phyloP scores from a whole-genome alignment of 176 grass and related monocot genomes.

The Melocanna baccifera region DNA sequence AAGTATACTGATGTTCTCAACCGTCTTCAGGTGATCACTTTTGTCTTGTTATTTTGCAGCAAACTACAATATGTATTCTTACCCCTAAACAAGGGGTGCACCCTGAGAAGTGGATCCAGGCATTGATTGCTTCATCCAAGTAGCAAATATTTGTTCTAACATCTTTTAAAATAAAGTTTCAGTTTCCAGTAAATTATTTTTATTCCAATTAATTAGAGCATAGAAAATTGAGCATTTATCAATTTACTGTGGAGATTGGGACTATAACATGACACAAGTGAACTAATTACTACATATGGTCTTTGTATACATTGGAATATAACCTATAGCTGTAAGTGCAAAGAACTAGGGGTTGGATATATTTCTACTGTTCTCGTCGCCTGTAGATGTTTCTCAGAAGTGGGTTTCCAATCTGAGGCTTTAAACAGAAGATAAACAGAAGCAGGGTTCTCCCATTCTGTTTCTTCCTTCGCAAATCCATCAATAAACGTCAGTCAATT shows the following conservation, averaged over 20 bases:
- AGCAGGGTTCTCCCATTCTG: neutral
- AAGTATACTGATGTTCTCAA: conserved; percentile 91
- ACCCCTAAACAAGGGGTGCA: no score
- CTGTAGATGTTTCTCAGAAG: neutral
- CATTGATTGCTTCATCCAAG: neutral
- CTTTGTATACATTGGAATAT: neutral
- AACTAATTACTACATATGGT: neutral
- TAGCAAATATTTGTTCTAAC: neutral
- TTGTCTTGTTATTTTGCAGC: neutral
- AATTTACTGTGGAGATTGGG: neutral
- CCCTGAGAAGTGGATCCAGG: neutral
- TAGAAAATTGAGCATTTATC: neutral
- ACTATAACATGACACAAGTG: neutral
- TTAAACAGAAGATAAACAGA: neutral
- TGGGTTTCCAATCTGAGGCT: neutral
- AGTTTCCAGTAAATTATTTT: neutral
- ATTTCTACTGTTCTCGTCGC: neutral
- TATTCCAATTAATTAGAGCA: neutral
- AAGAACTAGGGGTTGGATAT: neutral
- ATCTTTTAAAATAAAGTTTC: neutral
- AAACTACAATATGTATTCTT: no score
- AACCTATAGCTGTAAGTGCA: neutral
- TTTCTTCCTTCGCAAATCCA: neutral
- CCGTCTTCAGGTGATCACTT: conserved; percentile 68
- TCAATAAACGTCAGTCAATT: neutral